Evolutionary conservation across 768 basidiomycete genomes (phyloP).

Genomic region (Macrolepiota fuliginosa): DNA sequence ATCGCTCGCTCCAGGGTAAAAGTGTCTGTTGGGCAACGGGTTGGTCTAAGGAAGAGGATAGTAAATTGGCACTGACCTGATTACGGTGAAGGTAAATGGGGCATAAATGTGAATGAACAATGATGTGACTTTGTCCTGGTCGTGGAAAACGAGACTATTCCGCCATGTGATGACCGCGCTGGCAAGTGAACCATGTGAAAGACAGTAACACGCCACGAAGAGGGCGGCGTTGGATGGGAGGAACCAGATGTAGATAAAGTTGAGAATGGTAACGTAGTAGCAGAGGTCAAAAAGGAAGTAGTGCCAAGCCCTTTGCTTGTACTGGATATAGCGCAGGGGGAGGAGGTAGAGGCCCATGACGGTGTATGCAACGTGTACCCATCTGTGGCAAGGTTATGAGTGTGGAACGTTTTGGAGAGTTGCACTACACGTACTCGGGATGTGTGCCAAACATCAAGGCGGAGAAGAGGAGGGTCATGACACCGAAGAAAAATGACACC

Average conservation of each 20-base stretch:
- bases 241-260: constrained; percentile 90
- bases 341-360: constrained; percentile 74
- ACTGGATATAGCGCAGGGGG: constrained; percentile 77
- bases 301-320: constrained; percentile 93
- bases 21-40: constrained; percentile 55
- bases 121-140: constrained; percentile 93
- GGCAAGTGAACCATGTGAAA: constrained; percentile 88
- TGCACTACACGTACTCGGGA: constrained; percentile 61
- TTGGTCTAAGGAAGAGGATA: not conserved
- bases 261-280: constrained; percentile 91
- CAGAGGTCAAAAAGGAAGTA: constrained; percentile 94
- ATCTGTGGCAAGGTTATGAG: constrained; percentile 42
- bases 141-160: constrained; percentile 97
- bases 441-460: constrained; percentile 86
- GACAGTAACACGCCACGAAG: constrained; percentile 90
- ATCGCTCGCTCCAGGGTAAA: constrained; percentile 73
- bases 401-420: not conserved
- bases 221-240: constrained; percentile 74
- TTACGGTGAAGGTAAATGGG: constrained; percentile 87
- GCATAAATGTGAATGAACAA: constrained; percentile 95
- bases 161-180: constrained; percentile 98
- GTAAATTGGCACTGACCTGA: constrained; percentile 52
- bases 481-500: constrained; percentile 90
- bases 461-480: constrained; percentile 83
- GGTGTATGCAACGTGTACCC: constrained; percentile 88